phyloP scores from a whole-genome alignment of 1,284 basidiomycete genomes.

The Wallemia mellicola region DNA sequence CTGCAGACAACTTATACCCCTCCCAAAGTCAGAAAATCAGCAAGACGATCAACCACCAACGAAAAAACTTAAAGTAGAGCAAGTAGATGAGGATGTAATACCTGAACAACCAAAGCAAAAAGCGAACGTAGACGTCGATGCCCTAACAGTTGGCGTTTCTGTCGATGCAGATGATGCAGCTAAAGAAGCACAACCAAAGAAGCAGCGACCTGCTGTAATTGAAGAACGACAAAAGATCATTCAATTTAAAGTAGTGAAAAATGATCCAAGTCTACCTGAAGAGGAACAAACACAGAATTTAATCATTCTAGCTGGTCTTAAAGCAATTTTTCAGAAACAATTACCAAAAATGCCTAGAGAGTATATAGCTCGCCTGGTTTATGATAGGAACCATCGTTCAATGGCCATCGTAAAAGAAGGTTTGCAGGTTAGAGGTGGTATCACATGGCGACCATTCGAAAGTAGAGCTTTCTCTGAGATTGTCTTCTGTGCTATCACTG shows the following conservation, averaged over 20 bases:
- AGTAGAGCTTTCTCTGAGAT: slow-evolving; percentile 91
- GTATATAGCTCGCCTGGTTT: slow-evolving; percentile 86
- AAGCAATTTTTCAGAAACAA: slow-evolving; percentile 91
- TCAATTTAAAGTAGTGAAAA: slow-evolving; percentile 53
- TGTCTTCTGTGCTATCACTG: slow-evolving; percentile 92
- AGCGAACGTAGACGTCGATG: not conserved
- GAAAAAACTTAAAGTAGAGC: not conserved
- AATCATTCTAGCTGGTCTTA: slow-evolving; percentile 71
- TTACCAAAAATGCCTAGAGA: slow-evolving; percentile 97
- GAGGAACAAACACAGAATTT: slow-evolving; percentile 15
- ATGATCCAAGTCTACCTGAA: slow-evolving; percentile 43
- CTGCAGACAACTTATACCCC: not conserved
- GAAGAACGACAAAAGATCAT: slow-evolving; percentile 67
- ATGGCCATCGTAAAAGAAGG: slow-evolving; percentile 89
- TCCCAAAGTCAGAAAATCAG: not conserved
- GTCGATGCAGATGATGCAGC: not conserved
- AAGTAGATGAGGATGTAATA: not conserved
- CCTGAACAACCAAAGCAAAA: not conserved
- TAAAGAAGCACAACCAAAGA: not conserved
- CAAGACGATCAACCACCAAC: not conserved
- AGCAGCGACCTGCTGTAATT: slow-evolving; percentile 32
- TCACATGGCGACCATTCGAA: slow-evolving; percentile 87
- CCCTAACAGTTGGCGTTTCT: not conserved
- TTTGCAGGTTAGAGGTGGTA: slow-evolving; percentile 86
- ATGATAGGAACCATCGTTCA: slow-evolving; percentile 66